Evolutionary conservation across 1,139 yeast species (phyloP), one percentile per base, ranked within the genome.

Genomic region (Nakaseomyces glabratus): DNA sequence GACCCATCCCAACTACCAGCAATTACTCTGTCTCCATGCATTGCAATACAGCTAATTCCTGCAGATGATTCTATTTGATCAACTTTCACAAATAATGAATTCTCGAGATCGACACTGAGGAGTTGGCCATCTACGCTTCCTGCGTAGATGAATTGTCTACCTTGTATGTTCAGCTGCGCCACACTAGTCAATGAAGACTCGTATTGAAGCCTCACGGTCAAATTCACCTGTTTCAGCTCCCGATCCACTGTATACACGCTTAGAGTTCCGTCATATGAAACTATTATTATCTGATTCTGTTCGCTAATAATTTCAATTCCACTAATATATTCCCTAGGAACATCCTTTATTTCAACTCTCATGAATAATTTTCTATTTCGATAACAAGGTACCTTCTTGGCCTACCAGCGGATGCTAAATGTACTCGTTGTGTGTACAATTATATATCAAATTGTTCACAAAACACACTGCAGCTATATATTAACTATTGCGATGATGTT

Each of bases 1-100:
- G 39, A 30, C 0, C 60, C 57, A 43, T 55, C 59, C 60, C 60
- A 55, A 5, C 57, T 52, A 2, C 51, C 55, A 11, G 45, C 43
- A 23, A 53, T 34, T 3, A 51, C 19, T 10, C 17, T 14, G n/a
- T 29, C 28, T 3, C 35, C 25, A 17, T 34, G 31, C 9, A 37
- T 29, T 20, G 47, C 40, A 18, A 49, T 35, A 6, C 43, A 31
- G 12, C 48, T 38, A 11, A 50, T 38, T 7, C 53, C 55, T 19
- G 40, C 26, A 6, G 30, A 24, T 10, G 48, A 43, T 7, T 19
- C 25, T 19, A 36, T 36, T 20, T 40, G 37, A 4, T 31, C 30
- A 3, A 41, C 31, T n/a, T 34, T 20, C 9, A 35, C 24, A 24
- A 55, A 45, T 20, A 33, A 33, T 16, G 38, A 41, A 4, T 39